These are phyloP conservation scores for Kitagawia praeruptora DNA, from an alignment of 129 eudicot genomes.

Conservation along the genomic window DNA sequence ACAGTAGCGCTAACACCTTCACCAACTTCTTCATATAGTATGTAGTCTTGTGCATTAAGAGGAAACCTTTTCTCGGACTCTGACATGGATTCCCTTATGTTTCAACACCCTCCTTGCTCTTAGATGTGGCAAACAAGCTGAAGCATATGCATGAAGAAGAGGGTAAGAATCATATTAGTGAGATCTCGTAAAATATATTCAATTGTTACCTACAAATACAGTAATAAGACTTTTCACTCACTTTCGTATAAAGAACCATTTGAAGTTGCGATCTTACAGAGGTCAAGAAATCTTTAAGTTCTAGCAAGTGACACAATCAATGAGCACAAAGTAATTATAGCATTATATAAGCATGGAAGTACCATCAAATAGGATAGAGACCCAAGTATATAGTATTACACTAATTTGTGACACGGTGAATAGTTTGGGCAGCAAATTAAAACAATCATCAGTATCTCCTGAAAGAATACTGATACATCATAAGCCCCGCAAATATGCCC, in stretches of 20 bases:
- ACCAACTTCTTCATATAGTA: slow-evolving; percentile 81
- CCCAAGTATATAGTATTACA: background rate
- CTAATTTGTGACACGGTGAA: background rate
- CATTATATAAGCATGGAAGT: background rate
- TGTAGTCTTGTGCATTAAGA: slow-evolving; percentile 58
- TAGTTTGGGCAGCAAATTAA: background rate
- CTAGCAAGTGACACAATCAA: background rate
- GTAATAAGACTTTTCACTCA: background rate
- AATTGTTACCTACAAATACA: background rate
- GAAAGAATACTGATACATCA: background rate
- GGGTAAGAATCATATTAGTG: slow-evolving; percentile 15
- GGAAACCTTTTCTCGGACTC: slow-evolving; percentile 56
- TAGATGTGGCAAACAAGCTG: slow-evolving; percentile 20
- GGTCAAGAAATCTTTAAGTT: background rate
- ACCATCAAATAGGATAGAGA: background rate
- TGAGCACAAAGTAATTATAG: background rate
- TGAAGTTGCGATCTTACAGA: background rate
- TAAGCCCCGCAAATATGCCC: background rate
- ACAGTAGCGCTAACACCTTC: slow-evolving; percentile 97
- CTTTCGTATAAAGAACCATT: background rate
- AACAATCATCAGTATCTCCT: background rate
- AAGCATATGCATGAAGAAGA: background rate
- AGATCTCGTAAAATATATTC: background rate
- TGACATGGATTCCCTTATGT: slow-evolving; percentile 36
- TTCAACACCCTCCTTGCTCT: slow-evolving; percentile 20